phyloP scores from a whole-genome alignment of 2,329 filamentous ascomycete species.

The Botryosphaeria dothidea region DNA sequence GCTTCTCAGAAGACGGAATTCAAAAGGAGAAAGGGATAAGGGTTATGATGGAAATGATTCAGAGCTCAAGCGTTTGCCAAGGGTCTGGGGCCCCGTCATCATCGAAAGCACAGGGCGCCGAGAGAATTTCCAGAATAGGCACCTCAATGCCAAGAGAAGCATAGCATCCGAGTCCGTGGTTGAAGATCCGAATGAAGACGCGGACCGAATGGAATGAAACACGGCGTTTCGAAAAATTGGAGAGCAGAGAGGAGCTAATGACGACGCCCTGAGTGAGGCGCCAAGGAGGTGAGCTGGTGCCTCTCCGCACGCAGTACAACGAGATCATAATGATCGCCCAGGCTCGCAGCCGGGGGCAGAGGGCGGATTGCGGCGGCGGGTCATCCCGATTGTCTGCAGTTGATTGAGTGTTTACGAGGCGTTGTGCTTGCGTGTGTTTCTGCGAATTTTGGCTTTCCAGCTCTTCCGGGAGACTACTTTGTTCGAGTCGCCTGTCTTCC shows the following conservation, averaged over 20 bases:
- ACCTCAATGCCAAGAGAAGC: background rate
- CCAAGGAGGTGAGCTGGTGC: background rate
- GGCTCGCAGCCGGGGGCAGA: background rate
- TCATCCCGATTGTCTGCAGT: background rate
- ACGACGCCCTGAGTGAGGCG: background rate
- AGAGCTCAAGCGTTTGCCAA: constrained; percentile 7
- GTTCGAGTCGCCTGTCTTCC: background rate
- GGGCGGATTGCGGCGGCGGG: background rate
- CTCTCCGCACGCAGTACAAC: background rate
- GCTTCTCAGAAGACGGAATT: no score
- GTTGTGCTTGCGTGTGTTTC: background rate
- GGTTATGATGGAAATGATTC: background rate
- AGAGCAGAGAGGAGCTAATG: background rate
- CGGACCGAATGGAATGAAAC: constrained; percentile 11
- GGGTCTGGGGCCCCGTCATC: constrained; percentile 1
- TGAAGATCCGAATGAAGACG: constrained; percentile 1
- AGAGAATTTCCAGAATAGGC: background rate
- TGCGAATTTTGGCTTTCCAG: background rate
- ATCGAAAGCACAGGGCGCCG: background rate
- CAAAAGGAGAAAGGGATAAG: constrained; percentile 3
- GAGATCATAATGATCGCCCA: background rate
- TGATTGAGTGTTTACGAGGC: background rate
- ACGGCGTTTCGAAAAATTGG: constrained; percentile 4
- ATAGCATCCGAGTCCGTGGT: background rate
- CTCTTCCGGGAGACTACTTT: background rate